phyloP scores from a whole-genome alignment of 495 filamentous ascomycete genomes.

The Darksidea phi region DNA sequence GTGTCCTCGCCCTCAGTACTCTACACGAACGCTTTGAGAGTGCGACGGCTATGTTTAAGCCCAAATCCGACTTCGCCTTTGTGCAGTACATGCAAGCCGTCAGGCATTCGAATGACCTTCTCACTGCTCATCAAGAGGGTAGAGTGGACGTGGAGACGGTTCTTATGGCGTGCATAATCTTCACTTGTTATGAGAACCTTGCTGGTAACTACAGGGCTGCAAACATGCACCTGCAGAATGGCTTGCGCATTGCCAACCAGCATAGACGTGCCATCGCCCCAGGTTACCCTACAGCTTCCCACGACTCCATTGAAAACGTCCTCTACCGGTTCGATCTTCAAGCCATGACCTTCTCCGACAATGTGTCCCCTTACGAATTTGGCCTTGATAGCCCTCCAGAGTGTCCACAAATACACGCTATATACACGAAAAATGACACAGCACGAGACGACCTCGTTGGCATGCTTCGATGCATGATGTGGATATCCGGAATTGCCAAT shows the following conservation, averaged over 20 bases:
- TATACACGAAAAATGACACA: conserved; percentile 14
- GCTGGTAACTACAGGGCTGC: conserved; percentile 34
- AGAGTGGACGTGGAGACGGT: conserved; percentile 25
- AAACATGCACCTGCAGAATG: conserved; percentile 36
- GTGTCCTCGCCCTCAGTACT: conserved; percentile 34
- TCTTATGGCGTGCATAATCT: conserved; percentile 36
- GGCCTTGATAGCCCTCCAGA: conserved; percentile 19
- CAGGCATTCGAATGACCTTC: conserved; percentile 35
- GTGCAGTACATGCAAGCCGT: conserved; percentile 36
- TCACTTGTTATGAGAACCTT: conserved; percentile 37
- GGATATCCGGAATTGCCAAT: conserved; percentile 30
- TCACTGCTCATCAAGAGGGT: conserved; percentile 23
- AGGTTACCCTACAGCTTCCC: background rate
- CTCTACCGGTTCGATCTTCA: conserved; percentile 36
- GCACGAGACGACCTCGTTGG: conserved; percentile 33
- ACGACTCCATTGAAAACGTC: conserved; percentile 25
- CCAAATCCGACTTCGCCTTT: conserved; percentile 34
- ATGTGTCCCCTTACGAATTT: conserved; percentile 33
- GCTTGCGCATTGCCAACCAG: conserved; percentile 29
- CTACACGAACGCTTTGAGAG: conserved; percentile 33
- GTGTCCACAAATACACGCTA: conserved; percentile 18
- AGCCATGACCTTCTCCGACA: conserved; percentile 37
- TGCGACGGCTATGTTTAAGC: conserved; percentile 6
- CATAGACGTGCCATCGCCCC: conserved; percentile 13
- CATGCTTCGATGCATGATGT: conserved; percentile 34